Percentiles rank a stretch among this genome's conserved stretches.
These are phyloP conservation scores for Boletus rufocinnamomeus DNA, from an alignment of 768 basidiomycete species.

Conservation along the genomic window DNA sequence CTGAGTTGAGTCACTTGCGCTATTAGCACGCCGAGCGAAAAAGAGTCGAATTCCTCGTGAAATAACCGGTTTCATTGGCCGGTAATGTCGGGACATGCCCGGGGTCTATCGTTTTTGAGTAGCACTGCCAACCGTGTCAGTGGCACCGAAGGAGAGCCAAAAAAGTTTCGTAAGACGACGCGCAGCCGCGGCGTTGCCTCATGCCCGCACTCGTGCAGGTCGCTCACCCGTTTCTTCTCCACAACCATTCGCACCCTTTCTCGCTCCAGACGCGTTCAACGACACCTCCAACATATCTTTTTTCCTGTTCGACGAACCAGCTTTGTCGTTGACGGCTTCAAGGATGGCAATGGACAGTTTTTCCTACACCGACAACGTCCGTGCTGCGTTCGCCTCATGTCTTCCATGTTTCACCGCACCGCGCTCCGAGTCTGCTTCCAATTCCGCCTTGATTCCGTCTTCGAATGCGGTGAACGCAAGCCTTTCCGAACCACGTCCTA, in stretches of 20 bases:
- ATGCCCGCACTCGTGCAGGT: background rate
- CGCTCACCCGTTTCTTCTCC: background rate
- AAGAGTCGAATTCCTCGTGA: too few relatives aligned
- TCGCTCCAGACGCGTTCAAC: background rate
- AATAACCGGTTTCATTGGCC: too few relatives aligned
- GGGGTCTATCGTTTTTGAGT: too few relatives aligned
- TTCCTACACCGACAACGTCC: constrained; percentile 64
- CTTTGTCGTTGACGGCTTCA: background rate
- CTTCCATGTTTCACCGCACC: constrained; percentile 53
- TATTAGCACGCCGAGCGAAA: too few relatives aligned
- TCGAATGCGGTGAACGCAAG: constrained; percentile 4
- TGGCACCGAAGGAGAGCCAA: too few relatives aligned
- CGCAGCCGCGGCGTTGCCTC: background rate
- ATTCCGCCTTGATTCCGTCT: constrained; percentile 4
- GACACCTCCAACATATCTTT: background rate
- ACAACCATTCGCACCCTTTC: background rate
- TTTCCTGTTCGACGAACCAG: background rate
- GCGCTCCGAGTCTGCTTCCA: constrained; percentile 34
- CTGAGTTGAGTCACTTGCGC: background rate
- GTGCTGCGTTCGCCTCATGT: constrained; percentile 60
- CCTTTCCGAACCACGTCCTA: constrained; percentile 32
- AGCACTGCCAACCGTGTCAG: too few relatives aligned
- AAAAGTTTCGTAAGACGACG: background rate
- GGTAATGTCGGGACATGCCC: too few relatives aligned
- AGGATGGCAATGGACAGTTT: constrained; percentile 42